Evolutionary conservation across 2,329 filamentous ascomycete genomes (phyloP), one percentile per base, ranked within the genome.

Genomic region (Aspergillus oerlinghausenensis): DNA sequence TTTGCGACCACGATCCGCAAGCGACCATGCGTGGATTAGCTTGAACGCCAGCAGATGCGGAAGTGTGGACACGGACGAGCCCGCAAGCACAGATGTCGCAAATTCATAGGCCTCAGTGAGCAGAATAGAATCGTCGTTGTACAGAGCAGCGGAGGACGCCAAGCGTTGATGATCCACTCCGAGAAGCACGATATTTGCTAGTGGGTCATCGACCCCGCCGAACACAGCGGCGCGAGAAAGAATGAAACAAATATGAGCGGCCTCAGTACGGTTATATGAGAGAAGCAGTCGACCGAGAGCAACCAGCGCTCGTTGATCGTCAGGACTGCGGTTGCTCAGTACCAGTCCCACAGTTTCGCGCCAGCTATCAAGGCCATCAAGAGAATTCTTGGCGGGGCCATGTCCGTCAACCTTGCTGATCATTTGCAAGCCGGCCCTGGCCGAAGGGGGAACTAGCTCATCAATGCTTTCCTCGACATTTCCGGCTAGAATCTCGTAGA

Each of bases 101-200:
- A 91, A 97, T 71, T 99, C 94, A 67, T 95, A 97, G 0, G 96
- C 86, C 72, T 99, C 94, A 45, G 91, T 97, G n/a, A 99, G 82
- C 51, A 97, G 80, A n/a, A 97, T 84, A 3, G 91, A 84, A 69
- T 97, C 92, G 6, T 89, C 82, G 65, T 97, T 92, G 61, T 88
- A 85, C 53, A 87, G 86, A 60, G 92, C 88, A 51, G 90, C 86
- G 52, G 21, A 47, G 9, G 87, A 83, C 6, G 85, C 82, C 58
- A 88, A 83, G 50, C 83, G 84, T 57, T 84, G 82, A 72, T 96
- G 91, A 70, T 97, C 90, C 14, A 88, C 88, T 17, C 94, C 93
- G 23, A 99, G 79, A 7, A 97, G 83, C 5, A 94, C 89, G 63
- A 97, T 88, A 66, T 88, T 86, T 3, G 88, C 83, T 49, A 85